Percentiles rank a stretch among this genome's conserved stretches.
These are phyloP conservation scores for Euclidium syriacum DNA, from an alignment of 345 rosid genomes.

Conservation along the genomic window DNA sequence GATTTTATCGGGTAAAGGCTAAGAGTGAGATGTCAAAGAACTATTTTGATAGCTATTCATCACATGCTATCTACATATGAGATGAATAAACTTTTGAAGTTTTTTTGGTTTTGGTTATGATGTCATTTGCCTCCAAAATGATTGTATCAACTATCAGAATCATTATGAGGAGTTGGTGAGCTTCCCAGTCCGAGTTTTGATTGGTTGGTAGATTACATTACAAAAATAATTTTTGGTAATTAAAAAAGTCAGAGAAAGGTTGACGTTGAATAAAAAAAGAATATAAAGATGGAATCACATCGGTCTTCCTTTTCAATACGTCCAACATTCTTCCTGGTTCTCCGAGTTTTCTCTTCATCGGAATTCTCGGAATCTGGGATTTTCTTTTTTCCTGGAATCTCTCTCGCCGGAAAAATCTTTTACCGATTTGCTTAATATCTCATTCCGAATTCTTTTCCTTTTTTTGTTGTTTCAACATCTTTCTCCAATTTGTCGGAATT, in stretches of 20 bases:
- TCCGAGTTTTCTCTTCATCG: constrained; percentile 19
- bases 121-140: too few species aligned
- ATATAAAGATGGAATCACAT: not conserved
- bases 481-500: not conserved
- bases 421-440: not conserved
- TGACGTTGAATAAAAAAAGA: not conserved
- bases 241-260: not conserved
- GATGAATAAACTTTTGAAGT: too few species aligned
- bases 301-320: not conserved
- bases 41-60: too few species aligned
- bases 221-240: not conserved
- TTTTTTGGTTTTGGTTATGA: too few species aligned
- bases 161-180: too few species aligned
- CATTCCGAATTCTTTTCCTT: not conserved
- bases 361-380: constrained; percentile 31
- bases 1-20: too few species aligned
- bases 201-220: not conserved
- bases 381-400: not conserved
- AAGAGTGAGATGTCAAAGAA: too few species aligned
- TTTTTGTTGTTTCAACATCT: not conserved
- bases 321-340: constrained; percentile 8
- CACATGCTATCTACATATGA: too few species aligned
- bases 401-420: not conserved
- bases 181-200: not conserved
- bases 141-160: too few species aligned